Evolutionary conservation across 768 basidiomycete species (phyloP), one percentile per base, ranked within the genome.

Genomic region (Fibroporia radiculosa): DNA sequence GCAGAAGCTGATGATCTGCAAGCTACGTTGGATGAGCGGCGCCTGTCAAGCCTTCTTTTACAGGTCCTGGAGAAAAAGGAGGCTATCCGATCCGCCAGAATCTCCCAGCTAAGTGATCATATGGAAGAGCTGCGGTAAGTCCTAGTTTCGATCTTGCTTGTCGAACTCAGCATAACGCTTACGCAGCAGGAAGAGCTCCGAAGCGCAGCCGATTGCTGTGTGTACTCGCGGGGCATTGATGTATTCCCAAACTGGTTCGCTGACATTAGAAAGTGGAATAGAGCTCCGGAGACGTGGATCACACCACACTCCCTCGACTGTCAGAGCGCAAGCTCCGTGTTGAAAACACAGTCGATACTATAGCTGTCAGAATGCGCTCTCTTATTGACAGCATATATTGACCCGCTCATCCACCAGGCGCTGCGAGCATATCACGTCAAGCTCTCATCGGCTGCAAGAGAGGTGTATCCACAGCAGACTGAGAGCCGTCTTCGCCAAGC

Each of bases 41-140:
- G 47, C 3, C 8, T 34, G 11, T 36, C 46, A 1, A n/a, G 7
- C 11, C 27, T 44, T 2, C 28, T 53, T 1, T 32, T 53, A 7
- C 19, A 42, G 13, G 29, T 50, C 2, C 41, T 53, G 1, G 47
- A 53, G 26, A 40, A 47, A n/a, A 53, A 53, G 32, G 48, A 53
- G 23, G 27, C 34, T 7, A 39, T 50, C 16, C 52, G 52, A 1
- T 40, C 27, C 7, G 28, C 33, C 11, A 43, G 52, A 11, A 42
- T 50, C 16, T 8, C 33, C 1, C 40, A 48, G 26, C 33, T 50
- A 8, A 28, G 20, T 1, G 16, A 11, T 13, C 36, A 50, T 3
- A 16, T 50, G n/a, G 26, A 42, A 1, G 28, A 34, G 26, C 44
- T 53, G 1, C n/a, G 40, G 48, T 53, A 20, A 8, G 48, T 19